These are phyloP conservation scores for Leavenworthia alabamica DNA, from an alignment of 345 rosid species.

Conservation along the genomic window DNA sequence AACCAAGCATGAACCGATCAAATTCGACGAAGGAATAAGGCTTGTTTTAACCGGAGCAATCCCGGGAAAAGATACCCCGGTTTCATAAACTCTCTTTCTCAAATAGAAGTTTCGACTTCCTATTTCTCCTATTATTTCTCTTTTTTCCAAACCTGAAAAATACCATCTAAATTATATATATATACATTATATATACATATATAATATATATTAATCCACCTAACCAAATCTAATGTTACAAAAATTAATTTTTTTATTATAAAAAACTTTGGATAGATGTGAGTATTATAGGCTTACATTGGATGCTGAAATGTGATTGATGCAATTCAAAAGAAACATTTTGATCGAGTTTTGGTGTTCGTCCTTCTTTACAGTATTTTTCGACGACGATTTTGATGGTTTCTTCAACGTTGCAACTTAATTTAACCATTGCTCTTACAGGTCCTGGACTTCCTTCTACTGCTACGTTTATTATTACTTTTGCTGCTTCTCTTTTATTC, in stretches of 20 bases:
- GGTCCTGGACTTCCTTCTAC: conserved; percentile 99
- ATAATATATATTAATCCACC: no score
- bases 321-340: conserved; percentile 51
- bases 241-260: no score
- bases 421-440: conserved; percentile 62
- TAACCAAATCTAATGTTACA: no score
- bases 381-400: conserved; percentile 53
- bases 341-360: conserved; percentile 56
- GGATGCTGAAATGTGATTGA: conserved; percentile 74
- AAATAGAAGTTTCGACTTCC: conserved; percentile 74
- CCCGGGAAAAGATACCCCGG: conserved; percentile 4
- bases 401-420: conserved; percentile 65
- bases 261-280: no score
- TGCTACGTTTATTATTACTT: conserved; percentile 65
- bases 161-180: not conserved
- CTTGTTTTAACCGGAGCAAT: conserved; percentile 5
- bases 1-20: conserved; percentile 38
- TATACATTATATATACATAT: no score
- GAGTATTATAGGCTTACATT: conserved; percentile 40
- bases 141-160: conserved; percentile 56
- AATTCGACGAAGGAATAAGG: conserved; percentile 29
- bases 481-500: conserved; percentile 40
- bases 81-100: conserved; percentile 38
- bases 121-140: conserved; percentile 53
- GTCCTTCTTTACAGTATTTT: conserved; percentile 55